Evolutionary conservation across 805 yeast genomes (phyloP), one percentile per base, ranked within the genome.

Genomic region (Kockiozyma suomiensis): DNA sequence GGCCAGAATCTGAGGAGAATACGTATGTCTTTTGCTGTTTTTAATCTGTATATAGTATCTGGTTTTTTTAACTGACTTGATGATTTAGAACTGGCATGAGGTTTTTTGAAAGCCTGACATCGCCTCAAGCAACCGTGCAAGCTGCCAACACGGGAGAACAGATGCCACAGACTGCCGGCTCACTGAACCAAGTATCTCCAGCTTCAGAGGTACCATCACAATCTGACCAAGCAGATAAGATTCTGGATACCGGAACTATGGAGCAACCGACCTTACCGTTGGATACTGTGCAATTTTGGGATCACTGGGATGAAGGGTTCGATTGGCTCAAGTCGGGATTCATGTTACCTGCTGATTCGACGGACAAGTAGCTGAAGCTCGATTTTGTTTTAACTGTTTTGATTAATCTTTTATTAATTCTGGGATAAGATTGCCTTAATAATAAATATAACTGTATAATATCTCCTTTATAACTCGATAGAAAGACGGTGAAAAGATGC

Each of bases 271-370:
- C 40, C 30, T 19, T 49, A 26, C 42, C 4, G 42, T n/a, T 49
- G 17, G 61, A 56, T 51, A 41, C 28, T 28, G 8, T 46, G n/a
- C 57, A 50, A 38, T 61, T 62, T 33, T 59, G 64, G 64, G 59
- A 60, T 4, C 38, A 50, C 26, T 62, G 66, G 66, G 59, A 59
- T 30, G 66, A 54, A 49, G 65, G 64, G 12, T 52, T 62, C 17
- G 66, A 61, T 42, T 62, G 66, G 64, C 32, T 62, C 3, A 62
- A 62, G 41, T 42, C 61, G 1, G 66, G 66, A 12, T 62, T 61
- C 37, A 62, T 62, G 63, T 35, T 62, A 5, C 66, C 66, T 13
- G 43, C 47, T 7, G 58, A 60, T 43, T 37, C 32, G 32, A n/a
- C 10, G 35, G n/a, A 46, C 10, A 32, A 21, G 12, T 5, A 28